Conservation (phyloP, 2,329 filamentous ascomycete genomes). For the Exophiala calicioides region DNA sequence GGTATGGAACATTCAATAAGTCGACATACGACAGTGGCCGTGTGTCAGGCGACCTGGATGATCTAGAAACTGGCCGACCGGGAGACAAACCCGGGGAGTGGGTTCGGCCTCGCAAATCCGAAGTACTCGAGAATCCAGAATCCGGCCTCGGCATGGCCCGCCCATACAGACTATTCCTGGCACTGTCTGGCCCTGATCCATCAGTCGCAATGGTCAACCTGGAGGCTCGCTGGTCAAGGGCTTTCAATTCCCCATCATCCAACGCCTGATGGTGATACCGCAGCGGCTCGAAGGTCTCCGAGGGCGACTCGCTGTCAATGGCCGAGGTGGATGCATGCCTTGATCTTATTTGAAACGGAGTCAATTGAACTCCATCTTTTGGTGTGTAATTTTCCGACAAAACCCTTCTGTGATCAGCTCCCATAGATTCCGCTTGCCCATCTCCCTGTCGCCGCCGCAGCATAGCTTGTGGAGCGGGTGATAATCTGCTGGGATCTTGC, state of each 20-base stretch:
- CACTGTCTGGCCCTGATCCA: conserved; percentile 47
- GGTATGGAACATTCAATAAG: conserved; percentile 69
- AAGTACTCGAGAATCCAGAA: conserved; percentile 74
- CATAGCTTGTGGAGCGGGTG: conserved; percentile 21
- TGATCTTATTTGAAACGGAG: conserved; percentile 25
- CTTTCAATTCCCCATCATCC: conserved; percentile 34
- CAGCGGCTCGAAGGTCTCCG: conserved; percentile 48
- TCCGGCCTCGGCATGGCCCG: conserved; percentile 67
- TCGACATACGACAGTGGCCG: conserved; percentile 63
- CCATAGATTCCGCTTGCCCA: conserved; percentile 5
- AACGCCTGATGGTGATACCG: conserved; percentile 55
- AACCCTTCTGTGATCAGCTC: conserved; percentile 21
- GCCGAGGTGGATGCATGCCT: conserved; percentile 29
- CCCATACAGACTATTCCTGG: conserved; percentile 51
- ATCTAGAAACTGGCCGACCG: conserved; percentile 51
- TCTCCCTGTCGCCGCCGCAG: conserved; percentile 13
- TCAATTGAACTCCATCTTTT: conserved; percentile 15
- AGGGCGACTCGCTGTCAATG: conserved; percentile 28
- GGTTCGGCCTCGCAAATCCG: conserved; percentile 68
- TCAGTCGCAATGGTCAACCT: conserved; percentile 35
- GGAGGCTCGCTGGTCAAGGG: conserved; percentile 32
- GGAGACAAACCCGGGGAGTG: conserved; percentile 56
- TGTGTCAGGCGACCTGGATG: conserved; percentile 58
- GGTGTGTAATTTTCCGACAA: conserved; percentile 20
- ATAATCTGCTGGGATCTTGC: conserved; percentile 26